Evolutionary conservation across 2,329 filamentous ascomycete genomes (phyloP).

Genomic region (Whalleya microplaca): DNA sequence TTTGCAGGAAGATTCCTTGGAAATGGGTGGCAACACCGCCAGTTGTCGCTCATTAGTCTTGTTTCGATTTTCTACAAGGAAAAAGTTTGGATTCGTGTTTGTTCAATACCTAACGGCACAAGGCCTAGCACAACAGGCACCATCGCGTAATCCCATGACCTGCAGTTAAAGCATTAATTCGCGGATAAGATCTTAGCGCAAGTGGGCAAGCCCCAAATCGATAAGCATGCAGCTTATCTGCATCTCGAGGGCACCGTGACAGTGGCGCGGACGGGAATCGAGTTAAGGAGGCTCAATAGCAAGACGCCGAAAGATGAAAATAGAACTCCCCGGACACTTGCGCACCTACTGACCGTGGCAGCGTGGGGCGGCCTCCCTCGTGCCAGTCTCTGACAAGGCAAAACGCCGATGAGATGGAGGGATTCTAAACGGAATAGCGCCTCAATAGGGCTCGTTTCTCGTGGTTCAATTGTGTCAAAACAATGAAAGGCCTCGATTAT

Average conservation of each 20-base stretch:
- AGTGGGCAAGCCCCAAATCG: not conserved
- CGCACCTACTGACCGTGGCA: slow-evolving; percentile 31
- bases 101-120: not conserved
- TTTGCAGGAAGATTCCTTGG: slow-evolving; percentile 4
- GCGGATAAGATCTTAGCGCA: not conserved
- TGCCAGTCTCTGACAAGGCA: slow-evolving; percentile 37
- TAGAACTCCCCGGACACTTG: slow-evolving; percentile 24
- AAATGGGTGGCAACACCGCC: slow-evolving; percentile 4
- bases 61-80: not conserved
- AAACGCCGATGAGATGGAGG: slow-evolving; percentile 34
- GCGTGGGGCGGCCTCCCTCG: slow-evolving; percentile 31
- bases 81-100: not conserved
- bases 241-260: not conserved
- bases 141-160: not conserved
- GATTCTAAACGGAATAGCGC: not conserved
- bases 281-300: too few relatives aligned
- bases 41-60: not conserved
- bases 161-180: not conserved
- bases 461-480: not conserved
- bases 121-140: not conserved
- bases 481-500: not conserved
- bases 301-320: not conserved
- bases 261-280: not conserved
- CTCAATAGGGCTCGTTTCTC: not conserved
- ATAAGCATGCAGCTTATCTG: not conserved